A percentile compares a stretch with the other conserved stretches of the same genome.
These are phyloP conservation scores for Atkinsonella hypoxylon DNA, from an alignment of 2,329 filamentous ascomycete genomes.

Conservation along the genomic window DNA sequence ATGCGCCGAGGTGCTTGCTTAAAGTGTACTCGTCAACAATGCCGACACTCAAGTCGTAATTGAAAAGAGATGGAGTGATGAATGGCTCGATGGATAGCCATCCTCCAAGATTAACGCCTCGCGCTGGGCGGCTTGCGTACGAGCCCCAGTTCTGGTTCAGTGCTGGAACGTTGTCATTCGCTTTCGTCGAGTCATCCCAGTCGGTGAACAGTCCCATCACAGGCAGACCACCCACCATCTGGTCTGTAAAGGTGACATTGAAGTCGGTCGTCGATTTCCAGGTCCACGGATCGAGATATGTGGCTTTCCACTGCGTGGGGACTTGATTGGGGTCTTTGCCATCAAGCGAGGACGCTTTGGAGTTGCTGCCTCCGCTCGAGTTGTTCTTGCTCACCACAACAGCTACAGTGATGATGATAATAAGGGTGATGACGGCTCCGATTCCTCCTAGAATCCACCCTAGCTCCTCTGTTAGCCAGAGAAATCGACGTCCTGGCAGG, in stretches of 20 bases:
- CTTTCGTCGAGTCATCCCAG: conserved; percentile 72
- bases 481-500: no score
- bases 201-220: conserved; percentile 77
- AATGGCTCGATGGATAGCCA: conserved; percentile 93
- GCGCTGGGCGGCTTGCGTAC: conserved; percentile 67
- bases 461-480: conserved; percentile 18
- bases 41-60: conserved; percentile 46
- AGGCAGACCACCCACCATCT: conserved; percentile 74
- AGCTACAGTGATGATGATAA: conserved; percentile 56
- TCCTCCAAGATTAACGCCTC: conserved; percentile 85
- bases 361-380: conserved; percentile 14
- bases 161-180: conserved; percentile 70
- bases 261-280: conserved; percentile 89
- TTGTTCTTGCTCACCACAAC: conserved; percentile 56
- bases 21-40: conserved; percentile 87
- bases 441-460: conserved; percentile 43
- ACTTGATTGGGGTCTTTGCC: conserved; percentile 44
- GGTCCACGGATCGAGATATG: conserved; percentile 75
- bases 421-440: conserved; percentile 43
- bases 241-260: conserved; percentile 85
- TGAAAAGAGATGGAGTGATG: conserved; percentile 86
- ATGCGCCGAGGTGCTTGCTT: conserved; percentile 53
- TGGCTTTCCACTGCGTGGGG: conserved; percentile 56
- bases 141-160: conserved; percentile 63
- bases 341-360: conserved; percentile 27